Evolutionary conservation across 2,329 filamentous ascomycete species (phyloP), one percentile per base, ranked within the genome.

Genomic region (Pyrenochaeta sp.): DNA sequence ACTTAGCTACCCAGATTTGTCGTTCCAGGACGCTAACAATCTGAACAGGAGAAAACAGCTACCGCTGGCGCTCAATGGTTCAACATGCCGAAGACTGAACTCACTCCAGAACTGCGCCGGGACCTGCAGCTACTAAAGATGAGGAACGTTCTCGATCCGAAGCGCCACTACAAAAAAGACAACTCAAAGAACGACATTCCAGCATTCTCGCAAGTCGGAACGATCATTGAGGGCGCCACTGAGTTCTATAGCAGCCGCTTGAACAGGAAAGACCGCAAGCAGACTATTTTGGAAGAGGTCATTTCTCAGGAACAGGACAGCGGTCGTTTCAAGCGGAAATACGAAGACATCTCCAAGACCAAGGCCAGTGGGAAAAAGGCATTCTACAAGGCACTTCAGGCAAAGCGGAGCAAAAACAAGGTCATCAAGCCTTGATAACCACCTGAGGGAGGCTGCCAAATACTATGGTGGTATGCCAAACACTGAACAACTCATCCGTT

Each of bases 141-240:
- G 90, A 88, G 95, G 76, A 90, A 89, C 54, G 89, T 97, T 22
- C 84, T 98, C 24, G 94, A 98, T 66, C 89, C 93, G 0, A 94
- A 98, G 75, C 85, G 91, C 49, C 91, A 94, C 72, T 96, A 96
- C 83, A 96, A 94, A 77, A 98, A 97, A 78, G 89, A 94, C 50
- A 86, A 81, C 50, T 85, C 87, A 54, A 93, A 90, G 73, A 84
- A 86, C 57, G 82, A 87, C 59, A 80, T 90, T 1, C 95, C 95
- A 1, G 88, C 92, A 60, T 98, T 91, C 74, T 96, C 91, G 22
- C 92, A 96, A 70, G 87, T 97, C 28, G 95, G 94, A 56, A 94
- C 91, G 5, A 87, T 99, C 58, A 86, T 97, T 54, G 90, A 96
- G 71, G 93, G 93, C 1, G 89, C 93, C 1, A 93, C 92, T 0